Evolutionary conservation across 2,329 filamentous ascomycete genomes (phyloP), one percentile per base, ranked within the genome.

Genomic region (Tolypocladium paradoxum): DNA sequence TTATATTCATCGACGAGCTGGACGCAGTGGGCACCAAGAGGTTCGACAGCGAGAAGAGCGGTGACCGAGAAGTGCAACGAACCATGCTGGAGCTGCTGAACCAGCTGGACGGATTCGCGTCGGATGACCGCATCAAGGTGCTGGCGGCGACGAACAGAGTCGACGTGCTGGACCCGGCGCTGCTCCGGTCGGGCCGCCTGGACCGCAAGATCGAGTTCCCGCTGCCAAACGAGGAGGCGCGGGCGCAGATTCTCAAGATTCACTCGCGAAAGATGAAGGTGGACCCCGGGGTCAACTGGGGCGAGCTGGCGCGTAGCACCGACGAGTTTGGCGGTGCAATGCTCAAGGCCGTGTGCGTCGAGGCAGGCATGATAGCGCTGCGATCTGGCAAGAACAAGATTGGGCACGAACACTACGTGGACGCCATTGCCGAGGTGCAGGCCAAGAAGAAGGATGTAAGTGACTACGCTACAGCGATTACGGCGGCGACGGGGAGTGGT

Each of bases 11-110:
- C 64, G 93, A 99, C 73, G 93, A 99, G 73, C 76, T 99, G 58
- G 93, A 99, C 68, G 93, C 93, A 54, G 87, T 99, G n/a, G 93
- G 93, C 61, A 97, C 92, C 52, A 97, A 97, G 76, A 92, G 93
- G 66, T 99, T 99, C 76, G 93, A 99, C 71, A 95, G 89, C 61
- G 91, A 97, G 69, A 99, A 97, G 79, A 93, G 88, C 56, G 93
- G 93, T 73, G 93, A 99, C 70, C 83, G 93, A 70, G 93, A 99
- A 75, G 93, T 99, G 45, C 93, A 99, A 75, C 84, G 93, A 69
- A 99, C 93, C 54, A 99, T 99, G 95, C 77, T 99, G 75, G 93
- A 99, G 72, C 82, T 99, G 53, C 86, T 99, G 59, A 99, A 99
- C 75, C 93, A 99, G 76, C 84, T 99, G 1, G 93, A 99, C 67